Evolutionary conservation across 331 rosid genomes (phyloP), one percentile per base, ranked within the genome.

Genomic region (Dryas integrifolia): DNA sequence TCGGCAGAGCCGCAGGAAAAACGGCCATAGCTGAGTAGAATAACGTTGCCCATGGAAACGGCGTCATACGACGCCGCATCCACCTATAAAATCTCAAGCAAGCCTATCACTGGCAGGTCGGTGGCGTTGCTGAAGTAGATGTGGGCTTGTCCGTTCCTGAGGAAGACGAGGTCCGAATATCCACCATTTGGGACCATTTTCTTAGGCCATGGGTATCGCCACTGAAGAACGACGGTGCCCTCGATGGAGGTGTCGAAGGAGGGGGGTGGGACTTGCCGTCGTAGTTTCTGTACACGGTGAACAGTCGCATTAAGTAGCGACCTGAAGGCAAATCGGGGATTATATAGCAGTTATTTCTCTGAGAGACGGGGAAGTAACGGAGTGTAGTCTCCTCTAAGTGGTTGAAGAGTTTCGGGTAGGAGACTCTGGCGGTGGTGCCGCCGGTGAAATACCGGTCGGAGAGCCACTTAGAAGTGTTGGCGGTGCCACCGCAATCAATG

Each of bases 201-300:
- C 52, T 82, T 86, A 0, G 83, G 50, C 98, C 97, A 94, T 3
- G 97, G 98, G 5, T 92, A 88, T 49, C 96, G 92, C 98, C 98
- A 94, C 72, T 88, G 81, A 84, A 89, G 89, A 15, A 94, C 96
- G 1, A 91, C 65, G 10, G 98, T 94, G 18, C 90, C 91, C 26
- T 80, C 85, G 45, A 94, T 89, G 65, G 97, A 86, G 58, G 85
- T 86, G 63, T 94, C 98, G 43, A 94, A 94, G 53, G 97, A 8
- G 97, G 70, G 61, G 21, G 21, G 21, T 91, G 98, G 0, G 92
- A 83, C 69, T 86, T 89, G 10, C 97, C 98, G 72, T 91, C 98
- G 89, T 89, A 95, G 85, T 95, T 95, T 70, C 91, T 97, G 45
- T 95, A 95, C 21, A 95, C 97, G 56, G 88, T 81, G 85, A 91